Evolutionary conservation across 306 rosid genomes (phyloP).

Genomic region (Albizia julibrissin): DNA sequence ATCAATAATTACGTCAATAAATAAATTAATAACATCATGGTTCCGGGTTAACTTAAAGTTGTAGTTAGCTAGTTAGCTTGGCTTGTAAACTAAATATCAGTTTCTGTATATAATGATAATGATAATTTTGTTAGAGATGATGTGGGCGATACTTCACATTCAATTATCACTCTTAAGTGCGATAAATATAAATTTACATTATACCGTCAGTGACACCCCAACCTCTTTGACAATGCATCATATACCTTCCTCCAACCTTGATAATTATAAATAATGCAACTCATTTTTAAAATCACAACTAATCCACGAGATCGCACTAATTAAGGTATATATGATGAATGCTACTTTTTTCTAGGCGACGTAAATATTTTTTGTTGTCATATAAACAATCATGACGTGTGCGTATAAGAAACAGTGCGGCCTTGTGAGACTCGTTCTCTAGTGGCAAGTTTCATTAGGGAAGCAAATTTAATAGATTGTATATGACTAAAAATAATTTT

Average conservation of each 20-base stretch:
- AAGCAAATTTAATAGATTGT: too few species aligned
- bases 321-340: background rate
- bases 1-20: too few species aligned
- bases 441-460: too few species aligned
- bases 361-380: background rate
- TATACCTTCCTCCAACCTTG: background rate
- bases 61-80: conserved; percentile 10
- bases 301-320: background rate
- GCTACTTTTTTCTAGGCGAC: background rate
- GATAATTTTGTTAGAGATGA: background rate
- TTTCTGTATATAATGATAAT: background rate
- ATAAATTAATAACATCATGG: too few species aligned
- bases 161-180: background rate
- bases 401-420: too few species aligned
- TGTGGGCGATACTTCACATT: conserved; percentile 27
- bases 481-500: too few species aligned
- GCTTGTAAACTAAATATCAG: conserved; percentile 25
- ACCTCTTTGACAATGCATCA: background rate
- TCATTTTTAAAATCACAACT: too few species aligned
- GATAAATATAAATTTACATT: background rate
- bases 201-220: background rate
- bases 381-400: background rate
- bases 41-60: background rate
- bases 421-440: too few species aligned
- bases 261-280: too few species aligned